A percentile compares a stretch with the other conserved stretches of the same genome.
These are phyloP conservation scores for Cynara cardunculus DNA, from an alignment of 129 eudicot genomes.

Conservation along the genomic window DNA sequence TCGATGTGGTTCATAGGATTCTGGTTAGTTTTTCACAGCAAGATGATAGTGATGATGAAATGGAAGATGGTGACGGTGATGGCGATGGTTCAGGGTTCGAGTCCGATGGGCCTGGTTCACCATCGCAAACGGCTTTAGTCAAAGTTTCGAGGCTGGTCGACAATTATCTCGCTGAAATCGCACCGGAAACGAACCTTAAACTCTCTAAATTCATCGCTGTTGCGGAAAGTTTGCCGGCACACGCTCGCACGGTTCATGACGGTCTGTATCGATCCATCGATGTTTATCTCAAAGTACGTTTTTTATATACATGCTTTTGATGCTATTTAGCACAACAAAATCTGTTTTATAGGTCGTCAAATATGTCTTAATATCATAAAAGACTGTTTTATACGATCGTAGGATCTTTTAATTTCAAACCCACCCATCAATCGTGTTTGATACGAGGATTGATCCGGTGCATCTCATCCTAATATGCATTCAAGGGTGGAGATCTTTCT, in stretches of 20 bases:
- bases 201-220: slow-evolving; percentile 71
- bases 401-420: too few relatives aligned
- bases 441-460: too few relatives aligned
- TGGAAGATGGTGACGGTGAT: slow-evolving; percentile 79
- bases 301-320: background rate
- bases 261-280: slow-evolving; percentile 87
- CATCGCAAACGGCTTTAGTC: slow-evolving; percentile 68
- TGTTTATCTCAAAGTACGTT: slow-evolving; percentile 82
- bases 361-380: too few relatives aligned
- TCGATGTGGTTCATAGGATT: slow-evolving; percentile 85
- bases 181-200: slow-evolving; percentile 93
- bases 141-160: slow-evolving; percentile 86
- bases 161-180: slow-evolving; percentile 87
- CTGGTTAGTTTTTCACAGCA: slow-evolving; percentile 87
- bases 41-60: slow-evolving; percentile 80
- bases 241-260: slow-evolving; percentile 84
- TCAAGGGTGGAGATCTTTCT: too few relatives aligned
- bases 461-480: too few relatives aligned
- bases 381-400: too few relatives aligned
- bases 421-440: too few relatives aligned
- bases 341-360: background rate
- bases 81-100: slow-evolving; percentile 75
- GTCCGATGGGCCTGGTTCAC: slow-evolving; percentile 74
- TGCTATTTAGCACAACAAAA: background rate
- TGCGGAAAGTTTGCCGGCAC: slow-evolving; percentile 82